Evolutionary conservation across 2,329 filamentous ascomycete genomes (phyloP), one percentile per base, ranked within the genome.

Genomic region (Hortaea werneckii): DNA sequence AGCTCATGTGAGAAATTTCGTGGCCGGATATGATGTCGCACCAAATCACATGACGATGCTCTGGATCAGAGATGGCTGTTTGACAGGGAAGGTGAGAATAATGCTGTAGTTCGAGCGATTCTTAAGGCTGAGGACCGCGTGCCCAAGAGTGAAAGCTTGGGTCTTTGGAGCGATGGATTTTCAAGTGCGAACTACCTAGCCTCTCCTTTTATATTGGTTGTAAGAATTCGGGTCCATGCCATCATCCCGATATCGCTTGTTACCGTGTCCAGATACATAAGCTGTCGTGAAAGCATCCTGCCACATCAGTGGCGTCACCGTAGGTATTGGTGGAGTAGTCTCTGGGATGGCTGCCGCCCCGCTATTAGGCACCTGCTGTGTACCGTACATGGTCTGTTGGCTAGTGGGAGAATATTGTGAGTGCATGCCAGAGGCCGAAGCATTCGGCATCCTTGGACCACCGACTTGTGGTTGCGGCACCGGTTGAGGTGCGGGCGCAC

Each of bases 291-390:
- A 71, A 2, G 69, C 70, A 45, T 73, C 68, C 55, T 73, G 70
- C 70, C 70, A 73, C 70, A 72, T 72, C 34, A 67, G 65, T 4
- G 70, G 70, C n/a, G 70, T 71, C 29, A 73, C 70, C 43, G 58
- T 57, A 8, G 58, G 59, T 50, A 50, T 43, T 7, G 20, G 32
- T 5, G 40, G 35, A 1, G 37, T 34, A 1, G 29, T 29, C 29
- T 32, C 20, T 13, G 47, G 44, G 2, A 40, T 9, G 4, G 5
- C 34, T 7, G 37, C 32, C 7, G 35, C 39, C 37, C 46, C 20
- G 46, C 9, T 47, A 27, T 49, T 50, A 20, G 52, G 50, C 8
- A 55, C 38, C 37, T 48, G 54, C 37, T 55, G 55, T 40, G 51
- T 28, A 27, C 48, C 48, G 42, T 58, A 60, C 37, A 55, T 50